Evolutionary conservation across 2,329 filamentous ascomycete genomes (phyloP).

Genomic region (Apiospora phragmitis): DNA sequence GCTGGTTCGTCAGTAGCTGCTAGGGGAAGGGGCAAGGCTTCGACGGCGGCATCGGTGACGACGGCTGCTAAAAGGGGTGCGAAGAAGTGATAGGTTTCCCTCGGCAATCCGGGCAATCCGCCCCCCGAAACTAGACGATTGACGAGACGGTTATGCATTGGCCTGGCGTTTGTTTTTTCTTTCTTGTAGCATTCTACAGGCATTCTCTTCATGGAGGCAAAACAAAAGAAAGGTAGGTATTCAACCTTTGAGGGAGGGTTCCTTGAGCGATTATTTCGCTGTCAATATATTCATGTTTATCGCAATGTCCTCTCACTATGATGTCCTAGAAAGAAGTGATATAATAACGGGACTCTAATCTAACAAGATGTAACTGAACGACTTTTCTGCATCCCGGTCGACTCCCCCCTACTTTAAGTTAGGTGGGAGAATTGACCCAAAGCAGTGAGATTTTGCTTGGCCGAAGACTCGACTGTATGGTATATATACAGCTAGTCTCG

Average conservation of each 20-base stretch:
- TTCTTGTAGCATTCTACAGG: conserved; percentile 1
- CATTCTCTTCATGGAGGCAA: conserved; percentile 3
- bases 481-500: not conserved
- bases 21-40: conserved; percentile 26
- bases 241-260: not conserved
- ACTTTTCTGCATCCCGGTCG: not conserved
- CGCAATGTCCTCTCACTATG: not conserved
- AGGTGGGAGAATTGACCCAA: not conserved
- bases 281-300: conserved; percentile 6
- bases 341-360: conserved; percentile 11
- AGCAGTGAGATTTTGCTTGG: not conserved
- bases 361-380: conserved; percentile 7
- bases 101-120: too few relatives aligned
- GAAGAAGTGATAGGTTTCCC: conserved; percentile 4
- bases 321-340: conserved; percentile 3
- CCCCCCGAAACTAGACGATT: too few relatives aligned
- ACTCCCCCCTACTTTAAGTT: not conserved
- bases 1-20: conserved; percentile 13
- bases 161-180: conserved; percentile 1
- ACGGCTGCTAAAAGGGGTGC: conserved; percentile 9
- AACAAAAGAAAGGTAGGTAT: not conserved
- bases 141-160: conserved; percentile 2
- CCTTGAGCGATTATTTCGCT: not conserved
- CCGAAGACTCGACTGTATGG: not conserved
- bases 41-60: not conserved